phyloP scores from a whole-genome alignment of 2,329 filamentous ascomycete species.

The Apiospora kogelbergensis region DNA sequence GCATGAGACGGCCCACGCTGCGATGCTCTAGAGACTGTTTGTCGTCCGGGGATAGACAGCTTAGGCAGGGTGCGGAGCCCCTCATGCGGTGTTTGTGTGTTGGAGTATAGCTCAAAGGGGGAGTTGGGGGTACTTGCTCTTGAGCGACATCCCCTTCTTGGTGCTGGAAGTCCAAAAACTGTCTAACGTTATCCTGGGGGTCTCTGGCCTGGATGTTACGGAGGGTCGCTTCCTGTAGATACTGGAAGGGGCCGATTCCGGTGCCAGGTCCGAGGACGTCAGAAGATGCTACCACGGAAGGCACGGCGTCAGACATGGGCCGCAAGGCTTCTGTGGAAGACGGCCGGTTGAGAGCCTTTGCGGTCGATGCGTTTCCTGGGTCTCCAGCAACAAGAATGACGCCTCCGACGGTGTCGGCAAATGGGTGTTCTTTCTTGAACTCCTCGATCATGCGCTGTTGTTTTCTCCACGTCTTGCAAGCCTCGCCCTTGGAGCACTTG shows the following conservation, averaged over 20 bases:
- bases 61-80: slow-evolving; percentile 61
- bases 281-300: slow-evolving; percentile 87
- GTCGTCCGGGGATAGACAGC: slow-evolving; percentile 56
- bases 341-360: slow-evolving; percentile 53
- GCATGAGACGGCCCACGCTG: slow-evolving; percentile 20
- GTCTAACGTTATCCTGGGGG: slow-evolving; percentile 88
- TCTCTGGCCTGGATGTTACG: slow-evolving; percentile 70
- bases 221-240: slow-evolving; percentile 73
- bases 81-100: slow-evolving; percentile 47
- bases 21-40: slow-evolving; percentile 15
- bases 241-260: slow-evolving; percentile 60
- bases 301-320: slow-evolving; percentile 72
- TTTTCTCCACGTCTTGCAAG: slow-evolving; percentile 78
- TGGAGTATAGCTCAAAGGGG: slow-evolving; percentile 64
- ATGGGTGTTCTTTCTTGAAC: slow-evolving; percentile 74
- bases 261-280: slow-evolving; percentile 77
- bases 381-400: slow-evolving; percentile 77
- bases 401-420: slow-evolving; percentile 59
- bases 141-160: slow-evolving; percentile 37
- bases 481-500: slow-evolving; percentile 81
- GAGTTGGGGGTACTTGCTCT: slow-evolving; percentile 65
- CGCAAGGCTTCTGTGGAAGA: slow-evolving; percentile 55
- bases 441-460: slow-evolving; percentile 76
- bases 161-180: slow-evolving; percentile 84
- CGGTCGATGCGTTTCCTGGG: slow-evolving; percentile 73